Evolutionary conservation across 164 flowering plant genomes (phyloP).

Genomic region (Umbilicus rupestris): DNA sequence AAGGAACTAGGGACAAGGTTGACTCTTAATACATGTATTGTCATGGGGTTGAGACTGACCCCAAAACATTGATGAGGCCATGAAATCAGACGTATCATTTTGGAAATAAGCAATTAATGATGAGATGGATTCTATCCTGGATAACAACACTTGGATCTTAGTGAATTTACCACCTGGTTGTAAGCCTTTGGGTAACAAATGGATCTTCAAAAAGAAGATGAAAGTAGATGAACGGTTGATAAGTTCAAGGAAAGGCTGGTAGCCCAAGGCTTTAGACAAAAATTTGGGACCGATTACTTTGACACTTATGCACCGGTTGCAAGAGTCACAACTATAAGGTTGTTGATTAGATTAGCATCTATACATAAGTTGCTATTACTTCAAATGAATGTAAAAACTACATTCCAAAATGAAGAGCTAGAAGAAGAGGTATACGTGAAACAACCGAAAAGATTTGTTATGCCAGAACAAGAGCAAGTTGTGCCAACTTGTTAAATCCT

Average conservation of each 20-base stretch:
- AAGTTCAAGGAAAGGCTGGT: constrained; percentile 6
- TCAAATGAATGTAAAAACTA: background rate
- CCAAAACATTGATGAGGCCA: background rate
- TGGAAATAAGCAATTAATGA: constrained; percentile 10
- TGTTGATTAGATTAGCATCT: background rate
- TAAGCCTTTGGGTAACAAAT: background rate
- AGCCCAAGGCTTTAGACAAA: constrained; percentile 7
- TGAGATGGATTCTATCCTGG: constrained; percentile 9
- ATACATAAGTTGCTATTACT: background rate
- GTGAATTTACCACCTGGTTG: constrained; percentile 7
- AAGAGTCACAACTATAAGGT: background rate
- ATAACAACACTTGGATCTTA: constrained; percentile 4
- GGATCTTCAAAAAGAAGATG: background rate
- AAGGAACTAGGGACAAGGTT: background rate
- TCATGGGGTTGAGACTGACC: background rate
- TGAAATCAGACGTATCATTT: background rate
- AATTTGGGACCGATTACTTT: constrained; percentile 7
- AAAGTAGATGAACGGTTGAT: background rate
- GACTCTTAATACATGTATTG: background rate
- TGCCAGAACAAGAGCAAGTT: background rate
- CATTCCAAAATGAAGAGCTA: background rate
- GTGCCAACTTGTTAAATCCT: background rate
- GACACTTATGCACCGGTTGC: constrained; percentile 4
- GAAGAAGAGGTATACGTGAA: background rate
- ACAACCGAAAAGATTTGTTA: background rate